Percentiles rank a stretch among this genome's conserved stretches.
Conservation (phyloP, 352 stramenopile genomes). For the Phytophthora constricta region DNA sequence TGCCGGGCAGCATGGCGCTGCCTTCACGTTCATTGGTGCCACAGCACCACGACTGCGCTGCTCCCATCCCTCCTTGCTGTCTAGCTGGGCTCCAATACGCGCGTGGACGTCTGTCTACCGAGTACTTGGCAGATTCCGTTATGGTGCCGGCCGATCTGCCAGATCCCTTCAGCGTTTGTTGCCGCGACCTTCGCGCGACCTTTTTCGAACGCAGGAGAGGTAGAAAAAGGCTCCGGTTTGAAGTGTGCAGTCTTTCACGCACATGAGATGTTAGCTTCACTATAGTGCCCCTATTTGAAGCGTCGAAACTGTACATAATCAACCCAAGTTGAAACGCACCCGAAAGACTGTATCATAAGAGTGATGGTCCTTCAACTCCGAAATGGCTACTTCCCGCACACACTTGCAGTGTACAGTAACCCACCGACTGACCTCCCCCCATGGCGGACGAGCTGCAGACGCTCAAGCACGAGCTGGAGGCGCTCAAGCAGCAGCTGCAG, state of each 20-base stretch:
- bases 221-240: too few species aligned
- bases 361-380: constrained; percentile 64
- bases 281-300: neutral
- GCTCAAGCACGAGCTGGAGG: constrained; percentile 63
- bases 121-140: constrained; percentile 29
- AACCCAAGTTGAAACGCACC: neutral
- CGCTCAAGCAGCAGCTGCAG: constrained; percentile 56
- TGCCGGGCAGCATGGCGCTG: constrained; percentile 44
- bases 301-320: neutral
- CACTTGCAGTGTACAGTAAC: constrained; percentile 23
- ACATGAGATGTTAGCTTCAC: neutral
- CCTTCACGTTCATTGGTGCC: constrained; percentile 46
- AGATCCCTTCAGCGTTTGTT: constrained; percentile 17
- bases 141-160: constrained; percentile 15
- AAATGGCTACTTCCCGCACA: constrained; percentile 40
- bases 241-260: neutral
- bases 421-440: too few species aligned
- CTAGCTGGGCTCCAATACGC: neutral
- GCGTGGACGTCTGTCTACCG: neutral
- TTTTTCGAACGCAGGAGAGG: neutral
- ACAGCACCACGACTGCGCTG: constrained; percentile 62
- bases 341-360: constrained; percentile 4
- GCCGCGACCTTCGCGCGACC: too few species aligned
- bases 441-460: constrained; percentile 55
- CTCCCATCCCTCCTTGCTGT: constrained; percentile 37